Evolutionary conservation across 805 yeast species (phyloP).

Genomic region (Barnettozyma vustinii): DNA sequence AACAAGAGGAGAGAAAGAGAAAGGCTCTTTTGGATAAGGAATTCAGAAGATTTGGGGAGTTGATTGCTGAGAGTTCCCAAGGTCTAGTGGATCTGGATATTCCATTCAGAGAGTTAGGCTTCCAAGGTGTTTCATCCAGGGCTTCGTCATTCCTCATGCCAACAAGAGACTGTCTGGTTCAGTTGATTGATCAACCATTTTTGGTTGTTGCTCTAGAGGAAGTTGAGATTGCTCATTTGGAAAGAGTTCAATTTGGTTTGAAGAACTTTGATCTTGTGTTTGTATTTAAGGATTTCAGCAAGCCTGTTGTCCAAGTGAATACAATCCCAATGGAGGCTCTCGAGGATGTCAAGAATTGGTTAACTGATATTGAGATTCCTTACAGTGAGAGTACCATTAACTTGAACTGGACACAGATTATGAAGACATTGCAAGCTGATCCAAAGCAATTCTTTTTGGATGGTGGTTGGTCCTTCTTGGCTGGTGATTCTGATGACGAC

Average conservation of each 20-base stretch:
- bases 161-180: slow-evolving; percentile 93
- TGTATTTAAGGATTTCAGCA: slow-evolving; percentile 84
- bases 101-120: slow-evolving; percentile 94
- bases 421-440: slow-evolving; percentile 88
- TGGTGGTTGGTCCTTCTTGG: slow-evolving; percentile 96
- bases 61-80: slow-evolving; percentile 81
- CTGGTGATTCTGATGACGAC: slow-evolving; percentile 80
- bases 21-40: slow-evolving; percentile 88
- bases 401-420: slow-evolving; percentile 91
- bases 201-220: slow-evolving; percentile 87
- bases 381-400: slow-evolving; percentile 92
- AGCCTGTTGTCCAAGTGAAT: slow-evolving; percentile 86
- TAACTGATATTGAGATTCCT: slow-evolving; percentile 96
- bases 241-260: slow-evolving; percentile 95
- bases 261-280: slow-evolving; percentile 97
- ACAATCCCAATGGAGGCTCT: slow-evolving; percentile 90
- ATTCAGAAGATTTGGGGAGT: slow-evolving; percentile 83
- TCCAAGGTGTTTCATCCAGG: slow-evolving; percentile 95
- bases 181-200: slow-evolving; percentile 91
- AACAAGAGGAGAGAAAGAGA: slow-evolving; percentile 94
- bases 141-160: slow-evolving; percentile 95
- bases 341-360: slow-evolving; percentile 93
- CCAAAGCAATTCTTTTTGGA: slow-evolving; percentile 91
- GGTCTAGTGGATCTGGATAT: slow-evolving; percentile 85
- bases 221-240: slow-evolving; percentile 90